phyloP scores from a whole-genome alignment of 441 rosid genomes.

The Populus hybrid region DNA sequence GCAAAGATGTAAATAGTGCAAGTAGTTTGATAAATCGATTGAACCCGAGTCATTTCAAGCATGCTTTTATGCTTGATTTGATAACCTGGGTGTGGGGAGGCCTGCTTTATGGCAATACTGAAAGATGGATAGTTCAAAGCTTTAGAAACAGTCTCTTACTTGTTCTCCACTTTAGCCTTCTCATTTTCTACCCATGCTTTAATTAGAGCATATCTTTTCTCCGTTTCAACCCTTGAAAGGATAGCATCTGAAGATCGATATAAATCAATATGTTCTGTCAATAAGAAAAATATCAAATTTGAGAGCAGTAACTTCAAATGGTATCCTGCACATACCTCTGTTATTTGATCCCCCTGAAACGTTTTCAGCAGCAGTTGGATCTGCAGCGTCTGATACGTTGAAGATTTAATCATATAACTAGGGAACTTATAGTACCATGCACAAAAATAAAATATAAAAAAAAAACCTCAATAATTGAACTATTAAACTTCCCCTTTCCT shows the following conservation, averaged over 20 bases:
- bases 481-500: neutral
- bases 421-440: too few relatives aligned
- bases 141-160: too few relatives aligned
- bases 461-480: neutral
- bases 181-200: slow-evolving; percentile 69
- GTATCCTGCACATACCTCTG: slow-evolving; percentile 25
- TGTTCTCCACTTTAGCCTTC: slow-evolving; percentile 55
- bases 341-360: slow-evolving; percentile 14
- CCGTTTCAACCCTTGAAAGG: slow-evolving; percentile 38
- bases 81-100: neutral
- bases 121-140: neutral
- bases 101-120: slow-evolving; percentile 1
- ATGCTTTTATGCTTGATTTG: neutral
- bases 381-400: slow-evolving; percentile 26
- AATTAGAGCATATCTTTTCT: slow-evolving; percentile 47
- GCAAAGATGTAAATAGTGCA: neutral
- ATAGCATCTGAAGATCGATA: slow-evolving; percentile 30
- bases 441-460: too few relatives aligned
- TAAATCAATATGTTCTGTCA: neutral
- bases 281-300: neutral
- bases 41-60: neutral
- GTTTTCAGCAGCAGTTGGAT: slow-evolving; percentile 11
- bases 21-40: neutral
- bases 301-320: neutral
- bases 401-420: neutral